These are phyloP conservation scores for Penicillium sp. DNA, from an alignment of 2,329 filamentous ascomycete genomes.

Conservation along the genomic window DNA sequence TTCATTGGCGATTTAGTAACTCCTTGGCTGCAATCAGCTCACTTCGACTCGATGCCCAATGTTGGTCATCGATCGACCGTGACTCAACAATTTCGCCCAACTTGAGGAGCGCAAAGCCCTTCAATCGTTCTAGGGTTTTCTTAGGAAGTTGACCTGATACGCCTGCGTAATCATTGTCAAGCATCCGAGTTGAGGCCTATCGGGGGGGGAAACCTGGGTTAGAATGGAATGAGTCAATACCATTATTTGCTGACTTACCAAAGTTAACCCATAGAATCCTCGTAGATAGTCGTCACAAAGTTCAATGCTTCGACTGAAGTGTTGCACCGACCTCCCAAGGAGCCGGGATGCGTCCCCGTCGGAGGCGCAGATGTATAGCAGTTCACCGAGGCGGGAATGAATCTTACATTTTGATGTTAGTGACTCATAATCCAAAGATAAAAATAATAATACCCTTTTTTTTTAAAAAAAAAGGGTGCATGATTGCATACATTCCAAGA, in stretches of 20 bases:
- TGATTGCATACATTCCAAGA: constrained; percentile 79
- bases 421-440: not conserved
- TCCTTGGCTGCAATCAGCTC: constrained; percentile 46
- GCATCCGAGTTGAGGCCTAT: constrained; percentile 32
- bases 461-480: not conserved
- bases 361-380: constrained; percentile 66
- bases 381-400: constrained; percentile 82
- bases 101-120: constrained; percentile 38
- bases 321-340: constrained; percentile 72
- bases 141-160: constrained; percentile 17
- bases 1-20: constrained; percentile 34
- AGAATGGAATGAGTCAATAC: not conserved
- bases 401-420: constrained; percentile 54
- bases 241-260: constrained; percentile 53
- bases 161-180: constrained; percentile 19
- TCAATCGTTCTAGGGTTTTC: constrained; percentile 34
- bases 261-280: constrained; percentile 86
- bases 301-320: constrained; percentile 88
- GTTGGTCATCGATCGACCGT: constrained; percentile 31
- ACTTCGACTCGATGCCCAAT: constrained; percentile 36
- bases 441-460: too few relatives aligned
- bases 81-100: constrained; percentile 40
- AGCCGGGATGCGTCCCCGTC: constrained; percentile 47
- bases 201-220: not conserved
- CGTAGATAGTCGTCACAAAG: constrained; percentile 90